phyloP scores from a whole-genome alignment of 2,329 filamentous ascomycete species.

The Nemania diffusa region DNA sequence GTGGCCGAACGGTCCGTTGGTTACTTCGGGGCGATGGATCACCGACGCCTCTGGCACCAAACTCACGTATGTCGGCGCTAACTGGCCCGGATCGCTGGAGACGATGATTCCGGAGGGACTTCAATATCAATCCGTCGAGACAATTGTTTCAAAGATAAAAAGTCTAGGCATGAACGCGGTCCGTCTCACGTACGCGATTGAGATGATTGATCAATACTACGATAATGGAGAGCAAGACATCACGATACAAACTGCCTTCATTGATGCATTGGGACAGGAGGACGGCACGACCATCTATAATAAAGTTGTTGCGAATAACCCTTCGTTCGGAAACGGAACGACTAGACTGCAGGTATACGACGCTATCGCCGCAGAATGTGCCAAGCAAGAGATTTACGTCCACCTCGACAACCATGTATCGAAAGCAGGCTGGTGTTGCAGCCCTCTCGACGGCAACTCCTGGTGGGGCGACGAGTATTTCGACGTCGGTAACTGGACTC shows the following conservation, averaged over 20 bases:
- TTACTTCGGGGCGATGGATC: conserved; percentile 56
- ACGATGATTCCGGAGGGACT: conserved; percentile 73
- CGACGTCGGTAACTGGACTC: conserved; percentile 66
- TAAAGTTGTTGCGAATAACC: conserved; percentile 66
- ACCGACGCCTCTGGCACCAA: conserved; percentile 55
- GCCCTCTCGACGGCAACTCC: conserved; percentile 63
- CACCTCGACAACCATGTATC: conserved; percentile 72
- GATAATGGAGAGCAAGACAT: conserved; percentile 60
- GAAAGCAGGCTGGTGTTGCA: conserved; percentile 68
- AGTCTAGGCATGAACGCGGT: conserved; percentile 71
- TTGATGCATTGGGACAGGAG: conserved; percentile 57
- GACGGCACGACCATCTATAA: conserved; percentile 62
- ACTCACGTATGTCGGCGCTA: conserved; percentile 65
- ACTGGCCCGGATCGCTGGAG: conserved; percentile 70
- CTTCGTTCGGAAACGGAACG: conserved; percentile 62
- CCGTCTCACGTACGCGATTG: conserved; percentile 70
- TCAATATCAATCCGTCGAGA: conserved; percentile 68
- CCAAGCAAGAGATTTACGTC: conserved; percentile 65
- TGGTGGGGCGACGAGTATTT: conserved; percentile 73
- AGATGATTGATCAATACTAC: conserved; percentile 71
- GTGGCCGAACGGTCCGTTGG: conserved; percentile 58
- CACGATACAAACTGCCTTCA: conserved; percentile 57
- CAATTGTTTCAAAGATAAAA: conserved; percentile 66
- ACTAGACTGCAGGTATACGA: conserved; percentile 69
- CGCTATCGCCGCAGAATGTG: conserved; percentile 67